Conservation (phyloP, 805 yeast species). For the Candida palmyrensis region DNA sequence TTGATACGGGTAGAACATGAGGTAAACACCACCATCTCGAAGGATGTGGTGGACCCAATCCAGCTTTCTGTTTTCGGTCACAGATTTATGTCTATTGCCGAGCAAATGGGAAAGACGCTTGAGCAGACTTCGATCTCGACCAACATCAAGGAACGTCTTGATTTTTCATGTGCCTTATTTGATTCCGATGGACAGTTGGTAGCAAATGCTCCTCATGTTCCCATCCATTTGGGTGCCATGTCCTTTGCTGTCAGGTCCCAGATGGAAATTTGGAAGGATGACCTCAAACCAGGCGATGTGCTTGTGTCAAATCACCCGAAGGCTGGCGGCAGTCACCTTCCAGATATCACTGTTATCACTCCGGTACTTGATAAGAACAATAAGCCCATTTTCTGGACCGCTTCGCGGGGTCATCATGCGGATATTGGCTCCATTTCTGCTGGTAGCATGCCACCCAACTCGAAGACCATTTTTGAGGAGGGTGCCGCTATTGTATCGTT, state of each 20-base stretch:
- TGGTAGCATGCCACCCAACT: conserved; percentile 93
- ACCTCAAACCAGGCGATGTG: conserved; percentile 37
- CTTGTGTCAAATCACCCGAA: conserved; percentile 38
- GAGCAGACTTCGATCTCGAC: conserved; percentile 43
- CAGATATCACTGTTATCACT: conserved; percentile 78
- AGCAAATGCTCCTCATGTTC: conserved; percentile 43
- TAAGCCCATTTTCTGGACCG: conserved; percentile 76
- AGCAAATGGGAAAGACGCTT: conserved; percentile 41
- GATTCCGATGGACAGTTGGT: conserved; percentile 39
- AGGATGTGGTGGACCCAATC: conserved; percentile 27
- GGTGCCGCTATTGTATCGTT: conserved; percentile 86
- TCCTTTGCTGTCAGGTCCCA: conserved; percentile 40
- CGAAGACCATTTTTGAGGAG: conserved; percentile 80
- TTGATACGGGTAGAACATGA: conserved; percentile 25
- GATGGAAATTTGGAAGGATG: conserved; percentile 34
- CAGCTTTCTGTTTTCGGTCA: conserved; percentile 39
- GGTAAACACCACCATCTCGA: conserved; percentile 16
- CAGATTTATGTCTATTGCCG: conserved; percentile 35
- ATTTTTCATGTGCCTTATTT: conserved; percentile 42
- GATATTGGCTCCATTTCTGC: conserved; percentile 92
- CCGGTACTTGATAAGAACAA: conserved; percentile 58
- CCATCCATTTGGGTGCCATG: conserved; percentile 45
- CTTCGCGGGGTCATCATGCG: conserved; percentile 94
- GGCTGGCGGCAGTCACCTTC: conserved; percentile 41
- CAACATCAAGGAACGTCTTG: conserved; percentile 40